Percentiles rank a stretch among this genome's conserved stretches.
Conservation (phyloP, 1,284 basidiomycete genomes). For the Trichosporon sp. region DNA sequence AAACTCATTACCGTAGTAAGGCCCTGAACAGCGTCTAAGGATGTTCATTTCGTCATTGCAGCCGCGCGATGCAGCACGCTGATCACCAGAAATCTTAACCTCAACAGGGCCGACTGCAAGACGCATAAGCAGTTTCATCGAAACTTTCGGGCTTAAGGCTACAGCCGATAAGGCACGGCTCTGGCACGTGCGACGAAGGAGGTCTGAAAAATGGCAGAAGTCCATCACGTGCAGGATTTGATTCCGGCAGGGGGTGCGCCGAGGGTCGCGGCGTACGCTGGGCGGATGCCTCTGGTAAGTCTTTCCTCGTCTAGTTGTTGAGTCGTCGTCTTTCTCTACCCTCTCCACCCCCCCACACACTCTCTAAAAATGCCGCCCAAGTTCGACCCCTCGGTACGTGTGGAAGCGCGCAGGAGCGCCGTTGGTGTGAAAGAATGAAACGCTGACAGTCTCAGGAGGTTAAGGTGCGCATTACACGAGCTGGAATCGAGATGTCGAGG, state of each 20-base stretch:
- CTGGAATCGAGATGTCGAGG: background rate
- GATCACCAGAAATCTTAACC: background rate
- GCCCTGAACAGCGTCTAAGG: too few species aligned
- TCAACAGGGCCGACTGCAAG: background rate
- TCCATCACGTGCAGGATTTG: background rate
- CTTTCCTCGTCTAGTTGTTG: background rate
- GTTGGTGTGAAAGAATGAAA: background rate
- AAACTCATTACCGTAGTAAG: too few species aligned
- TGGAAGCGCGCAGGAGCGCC: conserved; percentile 24
- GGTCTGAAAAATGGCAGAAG: background rate
- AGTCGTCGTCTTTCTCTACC: conserved; percentile 5
- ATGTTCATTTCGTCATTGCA: background rate
- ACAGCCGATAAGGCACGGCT: background rate
- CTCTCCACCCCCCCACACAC: conserved; percentile 5
- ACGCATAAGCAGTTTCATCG: background rate
- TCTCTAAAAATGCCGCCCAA: conserved; percentile 45
- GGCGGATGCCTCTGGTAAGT: conserved; percentile 1
- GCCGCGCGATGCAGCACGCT: background rate
- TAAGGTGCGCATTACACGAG: conserved; percentile 10
- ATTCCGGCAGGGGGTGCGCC: background rate
- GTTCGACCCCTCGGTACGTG: conserved; percentile 49
- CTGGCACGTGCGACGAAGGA: background rate
- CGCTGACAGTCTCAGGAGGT: conserved; percentile 7
- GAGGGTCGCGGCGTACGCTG: background rate
- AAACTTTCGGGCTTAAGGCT: background rate